phyloP scores from a whole-genome alignment of 2,329 filamentous ascomycete species.

The Peltaster fructicola region DNA sequence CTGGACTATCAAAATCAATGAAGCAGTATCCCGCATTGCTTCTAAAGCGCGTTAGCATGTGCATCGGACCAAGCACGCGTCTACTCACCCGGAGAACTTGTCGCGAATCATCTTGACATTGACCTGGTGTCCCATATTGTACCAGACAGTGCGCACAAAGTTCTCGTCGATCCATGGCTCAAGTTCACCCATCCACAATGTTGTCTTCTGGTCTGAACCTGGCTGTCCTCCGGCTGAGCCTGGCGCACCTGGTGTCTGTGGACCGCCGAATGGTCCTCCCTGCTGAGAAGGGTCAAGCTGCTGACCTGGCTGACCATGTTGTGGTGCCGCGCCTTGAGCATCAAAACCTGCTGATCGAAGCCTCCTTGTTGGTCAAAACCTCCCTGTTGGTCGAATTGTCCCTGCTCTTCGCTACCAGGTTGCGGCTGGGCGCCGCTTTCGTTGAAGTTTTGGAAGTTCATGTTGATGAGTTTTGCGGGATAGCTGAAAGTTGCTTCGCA shows the following conservation, averaged over 20 bases:
- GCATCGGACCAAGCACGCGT: too few species aligned
- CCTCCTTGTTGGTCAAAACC: slow-evolving; percentile 17
- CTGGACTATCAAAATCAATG: slow-evolving; percentile 71
- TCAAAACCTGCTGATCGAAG: slow-evolving; percentile 26
- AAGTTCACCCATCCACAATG: slow-evolving; percentile 75
- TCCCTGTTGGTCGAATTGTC: slow-evolving; percentile 8
- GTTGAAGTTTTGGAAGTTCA: slow-evolving; percentile 48
- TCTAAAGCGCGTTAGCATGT: too few species aligned
- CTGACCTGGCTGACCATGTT: slow-evolving; percentile 39
- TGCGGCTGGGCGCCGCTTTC: slow-evolving; percentile 43
- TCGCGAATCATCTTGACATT: slow-evolving; percentile 99
- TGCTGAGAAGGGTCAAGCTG: slow-evolving; percentile 35
- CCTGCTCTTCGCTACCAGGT: slow-evolving; percentile 21
- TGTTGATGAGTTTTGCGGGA: slow-evolving; percentile 16
- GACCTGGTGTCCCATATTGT: slow-evolving; percentile 79
- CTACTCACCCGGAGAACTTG: slow-evolving; percentile 82
- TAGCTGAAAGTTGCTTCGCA: slow-evolving; percentile 1
- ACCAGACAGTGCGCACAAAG: slow-evolving; percentile 92
- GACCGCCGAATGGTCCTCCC: slow-evolving; percentile 22
- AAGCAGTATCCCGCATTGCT: slow-evolving; percentile 98
- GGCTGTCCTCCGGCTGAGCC: slow-evolving; percentile 20
- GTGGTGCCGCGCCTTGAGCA: slow-evolving; percentile 33
- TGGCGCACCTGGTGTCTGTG: slow-evolving; percentile 27
- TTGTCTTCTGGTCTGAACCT: slow-evolving; percentile 32
- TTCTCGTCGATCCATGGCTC: slow-evolving; percentile 99